Conservation (phyloP, 352 stramenopile genomes). For the Phytophthora melonis region DNA sequence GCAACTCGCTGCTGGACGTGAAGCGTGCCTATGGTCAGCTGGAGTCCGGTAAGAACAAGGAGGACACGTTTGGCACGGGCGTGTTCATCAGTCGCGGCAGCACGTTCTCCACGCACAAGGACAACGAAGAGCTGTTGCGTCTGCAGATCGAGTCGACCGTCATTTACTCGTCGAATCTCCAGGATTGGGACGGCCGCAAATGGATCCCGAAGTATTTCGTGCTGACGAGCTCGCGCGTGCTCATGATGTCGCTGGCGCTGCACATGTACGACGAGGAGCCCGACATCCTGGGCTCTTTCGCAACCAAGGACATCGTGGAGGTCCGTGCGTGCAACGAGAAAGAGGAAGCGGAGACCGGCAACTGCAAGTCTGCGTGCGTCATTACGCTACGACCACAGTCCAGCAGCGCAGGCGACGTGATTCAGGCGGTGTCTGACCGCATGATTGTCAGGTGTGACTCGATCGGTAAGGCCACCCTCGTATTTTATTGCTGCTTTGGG, state of each 20-base stretch:
- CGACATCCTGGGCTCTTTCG: slow-evolving; percentile 84
- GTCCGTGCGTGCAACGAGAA: slow-evolving; percentile 83
- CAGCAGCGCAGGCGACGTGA: slow-evolving; percentile 18
- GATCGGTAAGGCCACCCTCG: slow-evolving; percentile 53
- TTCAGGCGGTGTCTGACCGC: slow-evolving; percentile 50
- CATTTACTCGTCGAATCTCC: slow-evolving; percentile 86
- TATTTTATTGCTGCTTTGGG: not conserved
- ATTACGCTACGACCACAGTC: slow-evolving; percentile 51
- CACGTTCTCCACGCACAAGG: slow-evolving; percentile 85
- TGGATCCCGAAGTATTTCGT: slow-evolving; percentile 93
- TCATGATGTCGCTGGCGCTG: slow-evolving; percentile 83
- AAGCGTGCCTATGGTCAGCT: slow-evolving; percentile 83
- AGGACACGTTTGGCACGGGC: slow-evolving; percentile 74
- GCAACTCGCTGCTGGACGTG: slow-evolving; percentile 80
- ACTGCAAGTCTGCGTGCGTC: slow-evolving; percentile 66
- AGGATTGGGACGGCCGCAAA: slow-evolving; percentile 88
- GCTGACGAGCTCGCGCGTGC: slow-evolving; percentile 79
- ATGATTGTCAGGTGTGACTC: slow-evolving; percentile 87
- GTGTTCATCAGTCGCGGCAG: slow-evolving; percentile 89
- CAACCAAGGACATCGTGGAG: slow-evolving; percentile 82
- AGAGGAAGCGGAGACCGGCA: slow-evolving; percentile 69
- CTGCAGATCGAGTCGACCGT: slow-evolving; percentile 85
- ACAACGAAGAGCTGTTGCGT: slow-evolving; percentile 87
- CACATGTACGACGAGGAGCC: slow-evolving; percentile 91
- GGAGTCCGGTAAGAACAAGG: slow-evolving; percentile 80